Evolutionary conservation across 2,329 filamentous ascomycete genomes (phyloP).

Genomic region (Botrytis sinoallii): DNA sequence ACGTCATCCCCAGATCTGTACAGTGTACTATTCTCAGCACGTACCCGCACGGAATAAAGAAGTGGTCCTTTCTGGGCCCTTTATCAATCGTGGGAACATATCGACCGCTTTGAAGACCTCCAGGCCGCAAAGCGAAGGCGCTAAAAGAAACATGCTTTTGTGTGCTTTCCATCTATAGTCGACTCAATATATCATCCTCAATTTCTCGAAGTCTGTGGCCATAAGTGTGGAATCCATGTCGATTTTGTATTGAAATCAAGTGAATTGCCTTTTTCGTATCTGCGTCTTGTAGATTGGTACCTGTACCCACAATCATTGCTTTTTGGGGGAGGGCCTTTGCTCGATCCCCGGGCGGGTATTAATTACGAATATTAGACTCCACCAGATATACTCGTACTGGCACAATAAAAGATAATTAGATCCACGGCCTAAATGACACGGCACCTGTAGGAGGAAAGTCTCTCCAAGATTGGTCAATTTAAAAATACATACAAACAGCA

Average conservation of each 20-base stretch:
- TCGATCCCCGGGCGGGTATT: background rate
- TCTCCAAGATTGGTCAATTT: background rate
- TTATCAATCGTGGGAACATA: background rate
- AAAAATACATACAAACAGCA: background rate
- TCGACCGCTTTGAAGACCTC: background rate
- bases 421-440: background rate
- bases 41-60: constrained; percentile 10
- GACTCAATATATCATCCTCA: background rate
- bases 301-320: background rate
- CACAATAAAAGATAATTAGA: background rate
- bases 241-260: constrained; percentile 2
- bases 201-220: background rate
- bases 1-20: background rate
- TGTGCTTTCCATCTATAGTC: background rate
- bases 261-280: background rate
- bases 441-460: background rate
- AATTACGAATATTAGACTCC: background rate
- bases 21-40: constrained; percentile 12
- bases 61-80: background rate
- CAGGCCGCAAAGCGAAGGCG: background rate
- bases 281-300: background rate
- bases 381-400: background rate
- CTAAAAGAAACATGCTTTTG: background rate
- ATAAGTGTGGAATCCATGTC: background rate
- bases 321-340: background rate